These are phyloP conservation scores for Huntiella savannae DNA, from an alignment of 2,329 filamentous ascomycete genomes.

Conservation along the genomic window DNA sequence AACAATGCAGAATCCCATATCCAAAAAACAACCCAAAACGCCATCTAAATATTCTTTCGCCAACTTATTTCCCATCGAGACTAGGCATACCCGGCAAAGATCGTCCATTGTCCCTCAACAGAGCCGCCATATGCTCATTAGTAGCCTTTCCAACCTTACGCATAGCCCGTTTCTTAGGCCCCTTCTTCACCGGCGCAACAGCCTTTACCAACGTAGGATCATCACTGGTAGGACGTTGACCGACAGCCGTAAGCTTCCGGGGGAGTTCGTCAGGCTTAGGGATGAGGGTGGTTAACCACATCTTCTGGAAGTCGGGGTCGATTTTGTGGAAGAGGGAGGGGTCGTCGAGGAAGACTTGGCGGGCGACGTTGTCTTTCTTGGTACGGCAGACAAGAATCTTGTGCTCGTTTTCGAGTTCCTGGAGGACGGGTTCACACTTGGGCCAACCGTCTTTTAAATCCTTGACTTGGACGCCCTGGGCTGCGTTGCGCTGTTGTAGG, in stretches of 20 bases:
- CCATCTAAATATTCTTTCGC: neutral
- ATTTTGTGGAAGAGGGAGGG: conserved; percentile 55
- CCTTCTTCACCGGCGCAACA: conserved; percentile 38
- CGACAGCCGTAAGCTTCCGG: conserved; percentile 54
- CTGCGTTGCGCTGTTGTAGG: conserved; percentile 64
- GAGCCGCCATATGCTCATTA: conserved; percentile 68
- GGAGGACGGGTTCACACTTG: conserved; percentile 60
- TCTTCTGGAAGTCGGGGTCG: conserved; percentile 62
- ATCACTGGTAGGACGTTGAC: conserved; percentile 69
- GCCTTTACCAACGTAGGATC: conserved; percentile 37
- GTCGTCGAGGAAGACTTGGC: conserved; percentile 79
- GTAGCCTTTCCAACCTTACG: conserved; percentile 63
- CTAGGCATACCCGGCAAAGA: conserved; percentile 10
- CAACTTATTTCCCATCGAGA: conserved; percentile 18
- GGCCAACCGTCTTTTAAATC: conserved; percentile 95
- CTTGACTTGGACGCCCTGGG: conserved; percentile 64
- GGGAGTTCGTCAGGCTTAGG: conserved; percentile 61
- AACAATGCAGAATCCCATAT: neutral
- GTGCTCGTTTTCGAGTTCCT: conserved; percentile 57
- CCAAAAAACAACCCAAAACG: neutral
- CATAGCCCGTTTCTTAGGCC: conserved; percentile 48
- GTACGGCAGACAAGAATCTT: conserved; percentile 72
- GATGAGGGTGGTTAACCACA: conserved; percentile 67
- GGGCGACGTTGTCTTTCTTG: conserved; percentile 77
- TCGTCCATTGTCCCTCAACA: conserved; percentile 54